Conservation (phyloP, 73 alveolate genomes). For the Blepharisma stoltei region DNA sequence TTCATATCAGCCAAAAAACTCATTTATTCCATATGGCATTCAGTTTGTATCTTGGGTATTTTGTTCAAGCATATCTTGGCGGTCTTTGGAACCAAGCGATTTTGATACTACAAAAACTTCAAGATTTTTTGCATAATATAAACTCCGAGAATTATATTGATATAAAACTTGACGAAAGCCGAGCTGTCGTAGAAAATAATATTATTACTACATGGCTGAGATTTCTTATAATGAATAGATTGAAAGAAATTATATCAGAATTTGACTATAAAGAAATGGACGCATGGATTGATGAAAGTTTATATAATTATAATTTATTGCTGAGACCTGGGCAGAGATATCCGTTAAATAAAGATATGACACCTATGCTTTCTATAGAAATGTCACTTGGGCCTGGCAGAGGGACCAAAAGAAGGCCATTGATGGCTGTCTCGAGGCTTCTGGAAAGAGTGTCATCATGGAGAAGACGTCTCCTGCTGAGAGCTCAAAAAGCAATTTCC, state of each 20-base stretch:
- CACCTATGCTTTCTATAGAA: not conserved
- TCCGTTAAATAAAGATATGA: no score
- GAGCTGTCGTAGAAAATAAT: no score
- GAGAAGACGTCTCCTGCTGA: not conserved
- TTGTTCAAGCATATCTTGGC: not conserved
- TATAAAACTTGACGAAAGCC: no score
- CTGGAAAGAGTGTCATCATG: not conserved
- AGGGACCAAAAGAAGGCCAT: slow-evolving; percentile 16
- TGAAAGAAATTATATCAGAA: not conserved
- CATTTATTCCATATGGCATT: slow-evolving; percentile 9
- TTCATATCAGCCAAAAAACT: not conserved
- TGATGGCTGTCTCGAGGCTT: slow-evolving; percentile 14
- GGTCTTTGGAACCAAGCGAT: not conserved
- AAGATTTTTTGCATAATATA: not conserved
- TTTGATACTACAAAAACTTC: not conserved
- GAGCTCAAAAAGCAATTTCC: not conserved
- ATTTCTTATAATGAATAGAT: not conserved
- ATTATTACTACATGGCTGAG: slow-evolving; percentile 19
- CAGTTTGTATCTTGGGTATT: not conserved
- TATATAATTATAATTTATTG: not conserved
- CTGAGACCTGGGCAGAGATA: not conserved
- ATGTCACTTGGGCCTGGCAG: slow-evolving; percentile 26
- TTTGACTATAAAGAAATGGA: slow-evolving; percentile 18
- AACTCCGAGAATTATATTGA: no score
- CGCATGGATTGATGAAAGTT: slow-evolving; percentile 7